These are phyloP conservation scores for Rhododendron vialii DNA, from an alignment of 148 eudicot species.

Conservation along the genomic window DNA sequence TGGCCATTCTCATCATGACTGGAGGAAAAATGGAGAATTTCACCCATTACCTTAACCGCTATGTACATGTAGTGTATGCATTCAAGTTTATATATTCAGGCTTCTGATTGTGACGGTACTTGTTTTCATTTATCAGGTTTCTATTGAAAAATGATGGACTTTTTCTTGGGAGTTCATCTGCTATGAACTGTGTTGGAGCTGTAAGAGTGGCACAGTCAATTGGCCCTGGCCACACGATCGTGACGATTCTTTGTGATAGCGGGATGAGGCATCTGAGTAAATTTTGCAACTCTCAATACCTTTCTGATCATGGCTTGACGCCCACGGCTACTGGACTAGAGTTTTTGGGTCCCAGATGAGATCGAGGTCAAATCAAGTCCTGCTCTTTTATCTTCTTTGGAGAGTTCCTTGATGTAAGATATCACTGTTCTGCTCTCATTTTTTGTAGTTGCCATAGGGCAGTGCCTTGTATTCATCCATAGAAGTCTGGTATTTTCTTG, in stretches of 20 bases:
- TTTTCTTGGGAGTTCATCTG: slow-evolving; percentile 94
- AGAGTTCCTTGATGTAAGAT: background rate
- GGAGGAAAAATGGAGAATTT: background rate
- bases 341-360: slow-evolving; percentile 39
- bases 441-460: background rate
- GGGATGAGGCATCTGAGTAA: slow-evolving; percentile 97
- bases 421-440: background rate
- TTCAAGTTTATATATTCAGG: background rate
- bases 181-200: slow-evolving; percentile 98
- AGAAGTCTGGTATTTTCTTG: background rate
- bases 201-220: slow-evolving; percentile 73
- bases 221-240: slow-evolving; percentile 92
- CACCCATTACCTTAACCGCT: background rate
- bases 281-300: slow-evolving; percentile 60
- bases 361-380: background rate
- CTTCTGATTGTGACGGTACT: background rate
- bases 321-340: slow-evolving; percentile 67
- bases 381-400: background rate
- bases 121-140: slow-evolving; percentile 41
- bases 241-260: slow-evolving; percentile 80
- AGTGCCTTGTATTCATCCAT: background rate
- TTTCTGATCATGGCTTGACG: slow-evolving; percentile 55
- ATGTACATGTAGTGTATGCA: background rate
- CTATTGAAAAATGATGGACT: slow-evolving; percentile 89
- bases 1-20: background rate